Evolutionary conservation across 1,139 yeast species (phyloP).

Genomic region (Eremothecium cymbalariae): DNA sequence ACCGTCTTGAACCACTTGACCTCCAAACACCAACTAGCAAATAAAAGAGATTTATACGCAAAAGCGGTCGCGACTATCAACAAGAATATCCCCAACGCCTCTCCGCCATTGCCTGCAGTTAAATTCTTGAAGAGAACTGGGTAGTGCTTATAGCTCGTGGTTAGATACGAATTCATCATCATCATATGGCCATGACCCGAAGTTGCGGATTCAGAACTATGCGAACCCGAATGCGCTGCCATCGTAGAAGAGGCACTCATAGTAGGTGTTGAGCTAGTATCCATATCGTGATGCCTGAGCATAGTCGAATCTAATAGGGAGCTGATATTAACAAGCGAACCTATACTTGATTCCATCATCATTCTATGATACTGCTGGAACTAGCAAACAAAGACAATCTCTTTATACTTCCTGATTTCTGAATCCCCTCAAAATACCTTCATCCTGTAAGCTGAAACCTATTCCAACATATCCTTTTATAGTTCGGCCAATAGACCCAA

Average conservation of each 20-base stretch:
- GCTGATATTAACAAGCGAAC: no score
- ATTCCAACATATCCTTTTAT: no score
- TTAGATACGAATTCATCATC: conserved; percentile 53
- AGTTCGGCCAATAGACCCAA: no score
- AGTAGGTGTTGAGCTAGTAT: background rate
- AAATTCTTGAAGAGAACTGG: conserved; percentile 56
- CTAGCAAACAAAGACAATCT: no score
- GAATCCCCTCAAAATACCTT: no score
- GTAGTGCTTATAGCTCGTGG: conserved; percentile 41
- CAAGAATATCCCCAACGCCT: conserved; percentile 66
- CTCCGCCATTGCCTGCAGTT: conserved; percentile 45
- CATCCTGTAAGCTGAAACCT: no score
- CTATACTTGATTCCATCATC: no score
- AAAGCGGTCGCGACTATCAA: conserved; percentile 51
- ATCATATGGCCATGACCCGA: conserved; percentile 17
- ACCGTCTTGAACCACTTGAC: conserved; percentile 48
- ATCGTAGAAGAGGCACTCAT: background rate
- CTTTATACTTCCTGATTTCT: no score
- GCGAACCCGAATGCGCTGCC: background rate
- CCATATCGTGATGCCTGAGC: background rate
- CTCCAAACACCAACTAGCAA: conserved; percentile 54
- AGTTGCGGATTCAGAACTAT: background rate
- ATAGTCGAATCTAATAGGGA: background rate
- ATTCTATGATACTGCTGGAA: no score
- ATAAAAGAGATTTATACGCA: conserved; percentile 49